phyloP scores from a whole-genome alignment of 176 grass and related monocot species.

The Rhynchospora pubera region DNA sequence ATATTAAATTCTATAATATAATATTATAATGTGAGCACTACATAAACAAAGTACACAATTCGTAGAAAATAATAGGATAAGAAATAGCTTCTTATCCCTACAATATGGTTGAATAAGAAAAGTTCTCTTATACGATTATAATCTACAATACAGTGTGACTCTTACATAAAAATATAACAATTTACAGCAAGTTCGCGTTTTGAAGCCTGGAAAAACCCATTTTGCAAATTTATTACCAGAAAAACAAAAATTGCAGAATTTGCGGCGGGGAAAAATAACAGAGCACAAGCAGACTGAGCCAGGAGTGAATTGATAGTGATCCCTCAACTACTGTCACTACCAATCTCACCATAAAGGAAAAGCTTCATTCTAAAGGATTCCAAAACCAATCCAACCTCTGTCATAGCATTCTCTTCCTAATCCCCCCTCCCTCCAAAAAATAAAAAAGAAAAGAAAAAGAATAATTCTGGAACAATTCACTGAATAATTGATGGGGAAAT shows the following conservation, averaged over 20 bases:
- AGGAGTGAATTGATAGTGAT: slow-evolving; percentile 41
- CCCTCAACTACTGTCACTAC: slow-evolving; percentile 33
- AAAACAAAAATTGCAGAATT: background rate
- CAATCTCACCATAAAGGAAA: slow-evolving; percentile 31
- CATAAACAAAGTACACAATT: no score
- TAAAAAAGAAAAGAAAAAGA: background rate
- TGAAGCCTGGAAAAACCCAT: background rate
- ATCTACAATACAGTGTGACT: no score
- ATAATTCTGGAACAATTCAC: background rate
- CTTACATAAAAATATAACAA: background rate
- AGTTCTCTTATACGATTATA: no score
- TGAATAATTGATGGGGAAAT: slow-evolving; percentile 51
- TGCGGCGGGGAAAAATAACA: background rate
- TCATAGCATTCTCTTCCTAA: background rate
- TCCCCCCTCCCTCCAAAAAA: background rate
- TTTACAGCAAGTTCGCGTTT: background rate
- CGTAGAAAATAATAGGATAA: no score
- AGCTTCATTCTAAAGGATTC: slow-evolving; percentile 13
- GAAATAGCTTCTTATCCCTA: no score
- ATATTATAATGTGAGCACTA: no score
- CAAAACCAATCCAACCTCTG: slow-evolving; percentile 2
- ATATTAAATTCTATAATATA: no score
- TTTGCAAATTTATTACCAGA: background rate
- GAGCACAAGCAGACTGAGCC: slow-evolving; percentile 8
- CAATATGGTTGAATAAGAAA: no score